Base-by-base conservation (phyloP, 345 rosid genomes). In the Noccaea bulbosa region DNA sequence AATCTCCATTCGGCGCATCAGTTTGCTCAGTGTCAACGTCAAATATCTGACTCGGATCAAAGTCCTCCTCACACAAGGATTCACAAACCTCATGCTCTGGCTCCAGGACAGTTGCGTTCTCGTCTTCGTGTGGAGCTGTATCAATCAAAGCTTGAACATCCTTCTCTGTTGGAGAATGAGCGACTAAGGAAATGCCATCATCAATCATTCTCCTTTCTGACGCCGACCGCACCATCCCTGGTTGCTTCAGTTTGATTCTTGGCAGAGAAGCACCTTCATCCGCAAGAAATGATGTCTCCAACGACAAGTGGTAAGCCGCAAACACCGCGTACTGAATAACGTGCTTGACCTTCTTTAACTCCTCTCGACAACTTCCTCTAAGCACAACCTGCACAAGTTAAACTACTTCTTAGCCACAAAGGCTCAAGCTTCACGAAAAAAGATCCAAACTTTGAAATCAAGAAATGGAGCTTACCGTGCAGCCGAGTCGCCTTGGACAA, bases 221-320 rank as follows among this genome's bases (percentile, higher is more conserved):
- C 14, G 67, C 62, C 11, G 79, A 56, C 67, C 75, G 53, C 24
- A 70, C 62, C 71, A 76, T 76, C 43, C 61, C 67, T 0, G 83
- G 79, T 65, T 59, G 77, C 62, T 82, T 86, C 50, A 62, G 75
- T 44, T 47, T 70, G 77, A 82, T 70, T 71, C 71, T 87, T 71
- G 99, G 98, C 77, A 95, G 88, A 56, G 87, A 86, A 78, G 99
- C 99, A 65, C 98, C 98, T 86, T 95, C 99, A 69, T 95, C 99
- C 35, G 97, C 98, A 73, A 95, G 99, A 71, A 92, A 95, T 43
- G 96, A 95, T 74, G 99, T 92, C 82, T 95, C 97, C 6, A 91
- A 86, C 7, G 94, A 88, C 56, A 95, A 73, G 75, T 95, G 99
- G 80, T 92, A 87, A 56, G 99, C 99, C 14, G 99, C 99, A 88